These are phyloP conservation scores for Schizosaccharomyces versatilis DNA, from an alignment of 1,139 yeast species.

Conservation along the genomic window DNA sequence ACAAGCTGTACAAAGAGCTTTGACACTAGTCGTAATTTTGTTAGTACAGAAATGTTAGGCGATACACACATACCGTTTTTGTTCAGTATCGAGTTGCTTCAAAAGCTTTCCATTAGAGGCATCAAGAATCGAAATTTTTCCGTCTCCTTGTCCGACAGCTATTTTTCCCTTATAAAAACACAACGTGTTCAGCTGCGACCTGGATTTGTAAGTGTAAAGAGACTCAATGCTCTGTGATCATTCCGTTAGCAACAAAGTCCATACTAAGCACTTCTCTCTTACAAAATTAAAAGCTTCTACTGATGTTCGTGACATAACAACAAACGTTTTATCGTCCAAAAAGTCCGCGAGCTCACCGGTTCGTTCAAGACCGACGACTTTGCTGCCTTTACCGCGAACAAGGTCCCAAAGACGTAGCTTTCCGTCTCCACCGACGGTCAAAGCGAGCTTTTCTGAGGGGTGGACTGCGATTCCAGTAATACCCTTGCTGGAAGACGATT, in stretches of 20 bases:
- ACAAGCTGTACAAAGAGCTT: not conserved
- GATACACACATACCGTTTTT: not conserved
- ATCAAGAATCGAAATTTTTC: not conserved
- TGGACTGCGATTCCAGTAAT: constrained; percentile 2
- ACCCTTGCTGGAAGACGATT: not conserved
- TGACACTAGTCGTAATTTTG: not conserved
- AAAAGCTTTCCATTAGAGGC: not conserved
- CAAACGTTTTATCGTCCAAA: not conserved
- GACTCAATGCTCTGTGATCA: not conserved
- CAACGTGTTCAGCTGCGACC: not conserved
- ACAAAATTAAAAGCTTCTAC: not conserved
- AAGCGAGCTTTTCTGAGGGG: constrained; percentile 2
- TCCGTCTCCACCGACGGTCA: constrained; percentile 2
- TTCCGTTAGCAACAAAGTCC: not conserved
- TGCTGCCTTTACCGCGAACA: constrained; percentile 2
- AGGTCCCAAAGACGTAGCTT: constrained; percentile 2
- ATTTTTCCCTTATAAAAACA: not conserved
- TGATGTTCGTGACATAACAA: not conserved
- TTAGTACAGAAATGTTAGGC: not conserved
- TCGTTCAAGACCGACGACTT: not conserved
- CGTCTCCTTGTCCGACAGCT: not conserved
- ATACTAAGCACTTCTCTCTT: not conserved
- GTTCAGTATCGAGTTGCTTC: not conserved
- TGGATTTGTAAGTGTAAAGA: not conserved
- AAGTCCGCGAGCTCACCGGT: not conserved